Base-by-base conservation (phyloP, 768 basidiomycete genomes). In the Boletus coccyginus region DNA sequence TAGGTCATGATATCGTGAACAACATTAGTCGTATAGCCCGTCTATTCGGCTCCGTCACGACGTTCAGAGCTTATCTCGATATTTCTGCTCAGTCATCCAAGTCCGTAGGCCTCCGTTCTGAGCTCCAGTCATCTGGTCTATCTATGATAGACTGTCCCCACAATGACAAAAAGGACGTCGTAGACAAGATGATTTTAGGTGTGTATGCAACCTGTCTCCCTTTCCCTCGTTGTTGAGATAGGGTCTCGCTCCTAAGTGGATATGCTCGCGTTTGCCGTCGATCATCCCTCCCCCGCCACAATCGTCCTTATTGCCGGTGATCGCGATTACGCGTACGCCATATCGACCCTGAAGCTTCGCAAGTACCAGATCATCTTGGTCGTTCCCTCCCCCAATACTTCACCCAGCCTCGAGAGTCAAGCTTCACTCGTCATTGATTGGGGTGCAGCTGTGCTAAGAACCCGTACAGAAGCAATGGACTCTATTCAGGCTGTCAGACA, bases 271-370 rank as follows among this genome's bases (percentile, higher is more conserved):
- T 80, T 82, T 65, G 86, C 83, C n/a, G 79, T 85, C 62, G 87
- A 88, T 70, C 78, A 81, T 59, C 71, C 78, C 4, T 55, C 77
- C 3, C 78, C 80, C 55, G 64, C 78, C 29, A 86, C 85, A 16
- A 70, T 87, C 60, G 69, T 88, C 43, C 73, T 90, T 38, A 84
- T 90, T 61, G 78, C 86, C 0, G 84, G 82, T 17, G 86, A 89
- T 68, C 77, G 84, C 41, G 86, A 88, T 65, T 82, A 86, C 60
- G 79, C 81, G 5, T 88, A 86, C 63, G 81, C 81, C n/a, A 67
- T 86, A 44, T 81, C 86, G 2, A 73, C 75, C 36, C 70, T 88
- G 46, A 78, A 81, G 33, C 74, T 82, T 50, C 78, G 84, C 55
- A 71, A 72, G 44, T 84, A 83, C 65, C 70, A 73, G 17, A 77